Evolutionary conservation across 345 rosid genomes (phyloP), one percentile per base, ranked within the genome.

Genomic region (Eucalyptus caleyi): DNA sequence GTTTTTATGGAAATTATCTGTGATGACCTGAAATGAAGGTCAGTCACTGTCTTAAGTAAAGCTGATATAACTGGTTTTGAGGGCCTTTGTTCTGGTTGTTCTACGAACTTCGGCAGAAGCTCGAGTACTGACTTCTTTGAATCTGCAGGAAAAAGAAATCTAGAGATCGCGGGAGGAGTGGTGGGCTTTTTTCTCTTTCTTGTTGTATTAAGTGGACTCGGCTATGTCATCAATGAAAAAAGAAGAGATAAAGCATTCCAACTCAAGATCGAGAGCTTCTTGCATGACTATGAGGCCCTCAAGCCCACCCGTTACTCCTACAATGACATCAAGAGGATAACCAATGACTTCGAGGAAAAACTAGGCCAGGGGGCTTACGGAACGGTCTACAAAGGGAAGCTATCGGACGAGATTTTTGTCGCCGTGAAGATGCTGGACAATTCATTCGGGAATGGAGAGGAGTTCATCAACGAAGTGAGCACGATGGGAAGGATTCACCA

Each of bases 401-500:
- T 90, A 51, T 80, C 87, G 6, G 77, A 87, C 81, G 92, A 89
- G 56, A 86, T 89, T 15, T n/a, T 34, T 4, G 91, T 92, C n/a
- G 92, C 92, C 10, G 91, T 90, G 42, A 92, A 92, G 88, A 87
- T 91, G n/a, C 90, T 88, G 19, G 53, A 89, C 59, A 89, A 87
- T 32, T 86, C 89, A 8, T 86, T 19, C 6, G 91, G 88, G 2
- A 77, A 89, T 18, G 91, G 90, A 44, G 90, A 90, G 65, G 88
- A 90, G 53, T 92, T 92, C 86, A 90, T 88, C 89, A 87, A 91
- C 49, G 93, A 92, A 83, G 90, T 90, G 6, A 51, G 85, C 32
- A 91, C 91, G 6, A 92, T 92, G 30, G 92, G 93, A 3, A 86
- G 87, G 72, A 92, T 92, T 88, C 90, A 92, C 67, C 92, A 92